A percentile compares a stretch with the other conserved stretches of the same genome.
Evolutionary conservation across 345 rosid species (phyloP).

Genomic region (Limnanthes douglasii): DNA sequence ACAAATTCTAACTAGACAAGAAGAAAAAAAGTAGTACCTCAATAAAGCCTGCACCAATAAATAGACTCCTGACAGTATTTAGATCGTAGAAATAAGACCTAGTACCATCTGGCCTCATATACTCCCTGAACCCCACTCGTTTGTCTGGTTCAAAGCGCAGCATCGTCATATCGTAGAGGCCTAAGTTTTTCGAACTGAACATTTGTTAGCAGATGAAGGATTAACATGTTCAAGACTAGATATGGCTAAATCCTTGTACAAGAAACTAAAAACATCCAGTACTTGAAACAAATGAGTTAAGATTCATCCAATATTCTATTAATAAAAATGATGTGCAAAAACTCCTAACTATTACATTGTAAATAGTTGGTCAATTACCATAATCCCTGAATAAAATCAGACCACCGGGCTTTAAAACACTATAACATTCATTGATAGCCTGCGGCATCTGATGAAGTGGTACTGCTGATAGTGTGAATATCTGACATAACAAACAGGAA

Average conservation of each 20-base stretch:
- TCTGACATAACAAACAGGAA: constrained; percentile 22
- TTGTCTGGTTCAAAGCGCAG: constrained; percentile 60
- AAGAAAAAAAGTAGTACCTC: constrained; percentile 29
- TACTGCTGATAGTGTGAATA: constrained; percentile 84
- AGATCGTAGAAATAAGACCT: constrained; percentile 74
- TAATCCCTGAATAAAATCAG: constrained; percentile 73
- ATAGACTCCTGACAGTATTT: constrained; percentile 44
- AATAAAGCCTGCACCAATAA: constrained; percentile 47
- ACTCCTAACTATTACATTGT: neutral
- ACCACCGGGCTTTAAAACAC: constrained; percentile 73
- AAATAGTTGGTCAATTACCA: constrained; percentile 28
- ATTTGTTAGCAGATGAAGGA: constrained; percentile 3
- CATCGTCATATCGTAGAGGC: constrained; percentile 94
- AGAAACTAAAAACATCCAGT: no score
- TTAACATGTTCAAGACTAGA: neutral
- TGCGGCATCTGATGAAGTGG: constrained; percentile 48
- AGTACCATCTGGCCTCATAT: constrained; percentile 70
- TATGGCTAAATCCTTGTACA: no score
- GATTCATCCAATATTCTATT: constrained; percentile 1
- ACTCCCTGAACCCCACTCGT: constrained; percentile 66
- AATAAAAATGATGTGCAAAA: neutral
- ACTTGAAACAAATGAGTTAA: no score
- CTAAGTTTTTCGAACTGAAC: constrained; percentile 24
- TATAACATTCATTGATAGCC: constrained; percentile 45
- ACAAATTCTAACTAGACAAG: no score